Base-by-base conservation (phyloP, 2,329 filamentous ascomycete genomes). In the Ophiognomonia clavigignenti-juglandacearum region DNA sequence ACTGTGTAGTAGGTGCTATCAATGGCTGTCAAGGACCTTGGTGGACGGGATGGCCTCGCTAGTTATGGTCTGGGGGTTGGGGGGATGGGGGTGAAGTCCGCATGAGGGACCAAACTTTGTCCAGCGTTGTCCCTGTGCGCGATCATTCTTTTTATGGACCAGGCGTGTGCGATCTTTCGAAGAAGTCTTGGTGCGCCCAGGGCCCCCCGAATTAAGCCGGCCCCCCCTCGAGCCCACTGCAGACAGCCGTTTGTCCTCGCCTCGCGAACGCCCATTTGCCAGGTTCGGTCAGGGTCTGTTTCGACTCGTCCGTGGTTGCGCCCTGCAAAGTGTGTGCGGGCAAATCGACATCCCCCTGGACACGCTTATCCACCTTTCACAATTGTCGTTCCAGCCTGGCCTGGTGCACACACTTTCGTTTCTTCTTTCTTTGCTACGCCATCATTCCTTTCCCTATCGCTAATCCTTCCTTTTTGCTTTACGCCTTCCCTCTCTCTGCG, bases 261-360 rank as follows among this genome's bases (percentile, higher is more conserved):
- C 54, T 53, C 56, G 56, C 57, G 48, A 54, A 49, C 56, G 54
- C 52, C 54, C 56, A 55, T 48, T 51, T 61, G 35, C 50, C 39
- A 61, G 63, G 63, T 60, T 59, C 63, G 62, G 60, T 64, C 66
- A 63, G 64, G 64, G 63, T 58, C 62, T 69, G 65, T 70, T 71
- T 72, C 69, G 68, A 67, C 66, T 64, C 57, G 62, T 65, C 65
- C 63, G 59, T 64, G 64, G 66, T 61, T 62, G 60, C 54, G 59
- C 59, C 61, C 40, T 52, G 53, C 47, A 54, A 57, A n/a, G n/a
- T n/a, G 24, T 26, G 54, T 57, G 54, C 48, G 39, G 40, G 51
- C 50, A 54, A 54, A 45, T 50, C 51, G 50, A 46, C 51, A 49
- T 43, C 53, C 48, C 49, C 43, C 47, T 43, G 41, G 23, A 42